Base-by-base conservation (phyloP, 192 early-diverging fungal genomes). In the Entomortierella chlamydospora region DNA sequence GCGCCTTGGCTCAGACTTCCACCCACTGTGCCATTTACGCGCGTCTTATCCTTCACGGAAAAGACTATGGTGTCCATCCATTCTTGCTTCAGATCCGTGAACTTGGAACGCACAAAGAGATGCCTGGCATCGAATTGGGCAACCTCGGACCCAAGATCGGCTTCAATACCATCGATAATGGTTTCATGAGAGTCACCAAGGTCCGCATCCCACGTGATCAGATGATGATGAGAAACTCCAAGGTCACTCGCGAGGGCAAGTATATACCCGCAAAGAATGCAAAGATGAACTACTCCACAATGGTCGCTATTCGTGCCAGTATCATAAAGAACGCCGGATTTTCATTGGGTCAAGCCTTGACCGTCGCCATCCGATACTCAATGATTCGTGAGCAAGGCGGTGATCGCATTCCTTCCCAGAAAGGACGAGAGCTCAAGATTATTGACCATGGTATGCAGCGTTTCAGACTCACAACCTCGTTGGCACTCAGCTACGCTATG, bases 161-260 rank as follows among this genome's bases (percentile, higher is more conserved):
- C 4, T 90, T 90, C 70, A 84, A 84, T 57, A 71, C 66, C 6
- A 72, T 76, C 23, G 83, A 81, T 49, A 84, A 72, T 53, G 95
- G 93, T 0, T 96, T 91, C 88, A 88, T 96, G 73, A 90, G 93
- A 57, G 91, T 96, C 70, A 92, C 91, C 28, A 81, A 92, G 73
- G 94, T 95, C 52, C 89, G 92, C 59, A 92, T 96, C 50, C 95
- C 95, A 10, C 88, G 94, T 13, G 86, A 88, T 26, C 87, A 95
- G 65, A 96, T 96, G 95, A 87, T 94, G 69, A 92, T 92, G 92
- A 92, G 92, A 82, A 93, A 93, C 83, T 88, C 95, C 56, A 92
- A 91, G 73, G 91, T 95, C 57, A 85, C 85, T 43, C 82, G 89
- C 9, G 78, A 84, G n/a, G 92, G 93, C 30, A 82, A 85, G 29